Conservation (phyloP, 306 rosid species). For the Abrus precatorius region DNA sequence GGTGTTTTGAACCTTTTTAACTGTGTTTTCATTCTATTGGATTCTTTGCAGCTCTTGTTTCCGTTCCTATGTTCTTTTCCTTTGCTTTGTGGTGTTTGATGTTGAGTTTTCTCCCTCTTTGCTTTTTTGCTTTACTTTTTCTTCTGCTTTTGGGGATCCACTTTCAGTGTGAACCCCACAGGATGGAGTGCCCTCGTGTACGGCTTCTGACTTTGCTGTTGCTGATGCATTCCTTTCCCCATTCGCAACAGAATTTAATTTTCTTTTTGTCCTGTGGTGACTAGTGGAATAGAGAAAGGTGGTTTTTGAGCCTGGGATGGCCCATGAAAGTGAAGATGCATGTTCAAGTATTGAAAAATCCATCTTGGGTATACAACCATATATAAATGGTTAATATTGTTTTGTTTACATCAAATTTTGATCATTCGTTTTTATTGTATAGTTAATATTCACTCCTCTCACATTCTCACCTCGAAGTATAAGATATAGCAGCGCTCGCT, state of each 20-base stretch:
- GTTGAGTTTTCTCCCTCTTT: neutral
- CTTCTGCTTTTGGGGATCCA: slow-evolving; percentile 33
- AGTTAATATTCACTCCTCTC: neutral
- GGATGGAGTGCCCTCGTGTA: neutral
- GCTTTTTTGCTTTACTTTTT: neutral
- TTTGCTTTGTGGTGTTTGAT: neutral
- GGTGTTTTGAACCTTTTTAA: neutral
- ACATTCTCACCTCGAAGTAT: neutral
- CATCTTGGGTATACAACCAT: neutral
- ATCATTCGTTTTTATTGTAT: neutral
- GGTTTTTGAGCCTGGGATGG: neutral
- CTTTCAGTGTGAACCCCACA: slow-evolving; percentile 1
- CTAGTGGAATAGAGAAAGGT: neutral
- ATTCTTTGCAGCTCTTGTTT: slow-evolving; percentile 18
- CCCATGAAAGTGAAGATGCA: neutral
- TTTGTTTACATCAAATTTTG: slow-evolving; percentile 9
- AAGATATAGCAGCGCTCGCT: neutral
- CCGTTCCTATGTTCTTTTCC: neutral
- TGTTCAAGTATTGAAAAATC: neutral
- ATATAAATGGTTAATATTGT: neutral
- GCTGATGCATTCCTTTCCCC: neutral
- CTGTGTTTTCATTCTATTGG: neutral
- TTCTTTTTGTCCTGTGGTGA: neutral
- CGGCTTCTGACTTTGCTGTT: neutral
- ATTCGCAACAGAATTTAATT: neutral